Evolutionary conservation across 257 asterid genomes (phyloP).

Genomic region (Ilex aquifolium): DNA sequence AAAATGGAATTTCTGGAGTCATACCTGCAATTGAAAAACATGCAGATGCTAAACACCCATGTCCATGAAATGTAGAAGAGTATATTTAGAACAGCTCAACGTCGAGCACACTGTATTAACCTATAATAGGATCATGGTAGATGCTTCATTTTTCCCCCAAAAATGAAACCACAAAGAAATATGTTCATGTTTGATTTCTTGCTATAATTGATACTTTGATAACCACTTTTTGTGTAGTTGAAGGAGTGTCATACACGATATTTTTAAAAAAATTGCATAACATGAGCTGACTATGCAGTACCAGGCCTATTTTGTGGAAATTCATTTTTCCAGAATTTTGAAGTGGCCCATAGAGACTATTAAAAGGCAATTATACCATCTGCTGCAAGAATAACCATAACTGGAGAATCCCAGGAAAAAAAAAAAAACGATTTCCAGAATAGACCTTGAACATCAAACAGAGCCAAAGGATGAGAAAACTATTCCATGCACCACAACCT

Average conservation of each 20-base stretch:
- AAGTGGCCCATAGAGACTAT: not conserved
- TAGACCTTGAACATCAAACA: not conserved
- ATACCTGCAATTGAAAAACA: constrained; percentile 39
- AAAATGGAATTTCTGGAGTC: constrained; percentile 74
- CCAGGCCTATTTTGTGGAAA: too few species aligned
- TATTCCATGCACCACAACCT: not conserved
- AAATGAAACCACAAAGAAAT: not conserved
- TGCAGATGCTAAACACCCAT: not conserved
- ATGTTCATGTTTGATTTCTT: not conserved
- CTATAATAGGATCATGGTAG: not conserved
- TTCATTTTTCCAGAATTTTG: not conserved
- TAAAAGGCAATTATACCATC: not conserved
- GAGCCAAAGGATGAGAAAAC: not conserved
- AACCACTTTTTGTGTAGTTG: too few species aligned
- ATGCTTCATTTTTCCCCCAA: not conserved
- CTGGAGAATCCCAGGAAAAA: not conserved
- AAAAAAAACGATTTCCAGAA: too few species aligned
- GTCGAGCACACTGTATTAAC: not conserved
- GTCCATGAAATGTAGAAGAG: not conserved
- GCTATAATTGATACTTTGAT: too few species aligned
- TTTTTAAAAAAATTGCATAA: too few species aligned
- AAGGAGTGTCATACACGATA: too few species aligned
- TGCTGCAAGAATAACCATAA: not conserved
- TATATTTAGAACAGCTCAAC: not conserved
- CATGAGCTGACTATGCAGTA: too few species aligned